A percentile compares a stretch with the other conserved stretches of the same genome.
These are phyloP conservation scores for Melampsora americana DNA, from an alignment of 1,284 basidiomycete genomes.

Conservation along the genomic window DNA sequence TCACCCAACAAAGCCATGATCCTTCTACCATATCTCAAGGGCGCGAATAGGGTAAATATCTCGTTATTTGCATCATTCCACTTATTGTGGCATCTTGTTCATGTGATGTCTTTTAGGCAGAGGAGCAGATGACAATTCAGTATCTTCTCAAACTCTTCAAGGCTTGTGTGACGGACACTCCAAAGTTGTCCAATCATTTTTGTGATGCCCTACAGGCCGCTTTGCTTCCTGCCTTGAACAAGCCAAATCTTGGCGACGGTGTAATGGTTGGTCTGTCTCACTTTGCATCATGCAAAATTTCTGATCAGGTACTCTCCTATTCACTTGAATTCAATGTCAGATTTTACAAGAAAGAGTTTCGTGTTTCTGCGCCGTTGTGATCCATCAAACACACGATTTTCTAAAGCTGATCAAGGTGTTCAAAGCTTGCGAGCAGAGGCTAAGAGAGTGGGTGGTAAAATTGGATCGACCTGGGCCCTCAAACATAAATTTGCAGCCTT, in stretches of 20 bases:
- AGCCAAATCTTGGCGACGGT: slow-evolving; percentile 65
- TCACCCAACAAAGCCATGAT: slow-evolving; percentile 74
- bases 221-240: slow-evolving; percentile 81
- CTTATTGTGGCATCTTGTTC: not conserved
- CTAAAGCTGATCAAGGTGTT: slow-evolving; percentile 69
- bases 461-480: not conserved
- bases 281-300: not conserved
- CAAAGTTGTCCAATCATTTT: slow-evolving; percentile 72
- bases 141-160: slow-evolving; percentile 83
- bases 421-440: slow-evolving; percentile 73
- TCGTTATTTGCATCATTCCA: not conserved
- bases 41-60: slow-evolving; percentile 65
- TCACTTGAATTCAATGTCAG: slow-evolving; percentile 55
- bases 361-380: slow-evolving; percentile 81
- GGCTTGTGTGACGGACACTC: slow-evolving; percentile 77
- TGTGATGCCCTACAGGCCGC: slow-evolving; percentile 75
- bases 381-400: slow-evolving; percentile 81
- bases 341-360: slow-evolving; percentile 83
- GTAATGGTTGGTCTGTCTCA: slow-evolving; percentile 43
- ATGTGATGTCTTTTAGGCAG: slow-evolving; percentile 59
- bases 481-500: slow-evolving; percentile 49
- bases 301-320: not conserved
- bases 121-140: slow-evolving; percentile 77
- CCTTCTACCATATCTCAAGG: slow-evolving; percentile 80
- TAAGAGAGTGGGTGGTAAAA: slow-evolving; percentile 36